These are phyloP conservation scores for Cucurbitaria berberidis DNA, from an alignment of 2,329 filamentous ascomycete species.

Conservation along the genomic window DNA sequence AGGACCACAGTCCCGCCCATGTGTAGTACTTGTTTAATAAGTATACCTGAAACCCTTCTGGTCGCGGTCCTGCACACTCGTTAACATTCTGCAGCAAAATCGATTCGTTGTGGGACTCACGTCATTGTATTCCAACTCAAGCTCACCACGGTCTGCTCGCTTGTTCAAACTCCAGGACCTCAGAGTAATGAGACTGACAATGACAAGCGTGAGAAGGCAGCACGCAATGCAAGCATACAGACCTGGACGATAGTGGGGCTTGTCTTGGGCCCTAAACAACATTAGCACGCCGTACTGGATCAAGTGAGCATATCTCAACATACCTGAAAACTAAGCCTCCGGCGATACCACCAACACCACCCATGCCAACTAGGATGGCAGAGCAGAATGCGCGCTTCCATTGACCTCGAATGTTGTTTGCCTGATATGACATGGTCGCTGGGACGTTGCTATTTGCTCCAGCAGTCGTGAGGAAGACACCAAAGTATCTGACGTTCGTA, in stretches of 20 bases:
- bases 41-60: constrained; percentile 47
- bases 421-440: constrained; percentile 76
- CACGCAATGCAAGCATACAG: constrained; percentile 50
- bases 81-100: constrained; percentile 14
- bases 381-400: constrained; percentile 86
- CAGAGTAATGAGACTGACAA: constrained; percentile 42
- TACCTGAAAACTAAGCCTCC: constrained; percentile 72
- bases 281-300: background rate
- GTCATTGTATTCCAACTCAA: constrained; percentile 49
- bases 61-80: constrained; percentile 29
- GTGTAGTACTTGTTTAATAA: constrained; percentile 14
- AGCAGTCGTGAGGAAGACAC: constrained; percentile 76
- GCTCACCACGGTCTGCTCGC: constrained; percentile 49
- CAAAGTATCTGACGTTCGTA: constrained; percentile 69
- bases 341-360: constrained; percentile 79
- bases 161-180: constrained; percentile 46
- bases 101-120: constrained; percentile 27
- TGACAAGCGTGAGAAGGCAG: constrained; percentile 44
- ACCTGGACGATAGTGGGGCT: constrained; percentile 44
- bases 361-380: constrained; percentile 76
- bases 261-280: constrained; percentile 38
- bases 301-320: background rate
- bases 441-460: constrained; percentile 81
- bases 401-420: constrained; percentile 86
- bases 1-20: background rate